A percentile compares a stretch with the other conserved stretches of the same genome.
Evolutionary conservation across 1,284 basidiomycete genomes (phyloP).

Genomic region (Marasmius oreades): DNA sequence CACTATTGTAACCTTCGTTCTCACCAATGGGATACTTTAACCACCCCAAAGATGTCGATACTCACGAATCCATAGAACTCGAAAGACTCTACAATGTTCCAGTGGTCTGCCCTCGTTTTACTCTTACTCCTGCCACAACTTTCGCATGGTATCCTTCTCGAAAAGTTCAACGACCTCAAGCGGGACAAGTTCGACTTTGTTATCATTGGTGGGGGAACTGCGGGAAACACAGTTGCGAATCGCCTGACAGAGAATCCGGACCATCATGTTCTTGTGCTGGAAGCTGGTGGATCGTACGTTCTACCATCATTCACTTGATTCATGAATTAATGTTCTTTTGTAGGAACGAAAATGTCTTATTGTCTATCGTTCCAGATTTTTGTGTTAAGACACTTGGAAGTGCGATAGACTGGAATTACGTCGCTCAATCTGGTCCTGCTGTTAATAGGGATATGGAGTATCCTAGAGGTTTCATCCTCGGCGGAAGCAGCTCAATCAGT

Average conservation of each 20-base stretch:
- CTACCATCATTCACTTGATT: background rate
- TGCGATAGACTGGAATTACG: conserved; percentile 7
- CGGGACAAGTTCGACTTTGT: conserved; percentile 20
- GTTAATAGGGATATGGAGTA: conserved; percentile 14
- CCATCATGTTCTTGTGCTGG: conserved; percentile 24
- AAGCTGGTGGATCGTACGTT: conserved; percentile 26
- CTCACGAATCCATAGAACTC: no score
- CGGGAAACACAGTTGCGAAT: conserved; percentile 25
- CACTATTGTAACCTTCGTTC: no score
- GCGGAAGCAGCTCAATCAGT: conserved; percentile 24
- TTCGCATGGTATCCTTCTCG: background rate
- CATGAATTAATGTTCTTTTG: background rate
- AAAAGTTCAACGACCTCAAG: background rate
- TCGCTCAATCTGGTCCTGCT: conserved; percentile 17
- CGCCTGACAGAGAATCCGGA: conserved; percentile 25
- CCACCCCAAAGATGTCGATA: no score
- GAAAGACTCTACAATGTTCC: no score
- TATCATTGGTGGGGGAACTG: conserved; percentile 23
- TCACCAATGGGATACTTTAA: no score
- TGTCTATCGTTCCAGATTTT: background rate
- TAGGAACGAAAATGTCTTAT: background rate
- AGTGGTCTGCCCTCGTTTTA: no score
- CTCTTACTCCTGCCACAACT: background rate
- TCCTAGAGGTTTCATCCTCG: conserved; percentile 20
- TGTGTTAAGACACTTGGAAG: background rate